Evolutionary conservation across 768 basidiomycete genomes (phyloP).

Genomic region (Lepiota subincarnata): DNA sequence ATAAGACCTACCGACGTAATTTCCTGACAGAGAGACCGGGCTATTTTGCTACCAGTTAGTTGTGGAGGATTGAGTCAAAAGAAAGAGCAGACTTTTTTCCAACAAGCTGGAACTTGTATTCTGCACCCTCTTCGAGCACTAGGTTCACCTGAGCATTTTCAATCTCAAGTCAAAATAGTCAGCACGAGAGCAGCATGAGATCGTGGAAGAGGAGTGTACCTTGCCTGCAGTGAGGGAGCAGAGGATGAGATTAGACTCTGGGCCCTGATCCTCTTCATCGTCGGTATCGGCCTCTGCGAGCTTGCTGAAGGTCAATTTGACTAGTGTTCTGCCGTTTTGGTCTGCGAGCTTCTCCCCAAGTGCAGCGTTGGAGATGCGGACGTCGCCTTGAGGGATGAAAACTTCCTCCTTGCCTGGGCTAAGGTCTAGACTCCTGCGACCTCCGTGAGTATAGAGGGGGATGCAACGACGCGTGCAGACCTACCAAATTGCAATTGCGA

Average conservation of each 20-base stretch:
- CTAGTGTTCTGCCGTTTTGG: conserved; percentile 51
- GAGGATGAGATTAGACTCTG: conserved; percentile 49
- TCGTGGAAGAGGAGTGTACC: conserved; percentile 36
- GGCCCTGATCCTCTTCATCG: conserved; percentile 43
- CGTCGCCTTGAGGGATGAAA: conserved; percentile 58
- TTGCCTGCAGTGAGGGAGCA: conserved; percentile 81
- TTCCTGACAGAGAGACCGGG: conserved; percentile 75
- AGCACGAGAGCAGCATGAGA: background rate
- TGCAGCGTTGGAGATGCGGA: conserved; percentile 80
- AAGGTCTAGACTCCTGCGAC: conserved; percentile 56
- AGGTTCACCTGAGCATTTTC: conserved; percentile 74
- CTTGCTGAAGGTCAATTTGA: conserved; percentile 60
- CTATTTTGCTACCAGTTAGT: conserved; percentile 30
- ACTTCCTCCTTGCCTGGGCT: conserved; percentile 53
- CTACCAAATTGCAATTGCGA: conserved; percentile 67
- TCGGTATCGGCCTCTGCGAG: conserved; percentile 33
- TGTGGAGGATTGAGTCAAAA: background rate
- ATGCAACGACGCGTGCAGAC: conserved; percentile 27
- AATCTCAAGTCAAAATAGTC: conserved; percentile 40
- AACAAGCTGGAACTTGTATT: conserved; percentile 63
- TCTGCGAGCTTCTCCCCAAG: conserved; percentile 72
- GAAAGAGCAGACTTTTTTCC: conserved; percentile 69
- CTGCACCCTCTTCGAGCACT: conserved; percentile 61
- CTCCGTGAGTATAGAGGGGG: conserved; percentile 8
- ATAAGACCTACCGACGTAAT: conserved; percentile 65